Base-by-base conservation (phyloP, 257 asterid species). In the Scutellaria barbata region DNA sequence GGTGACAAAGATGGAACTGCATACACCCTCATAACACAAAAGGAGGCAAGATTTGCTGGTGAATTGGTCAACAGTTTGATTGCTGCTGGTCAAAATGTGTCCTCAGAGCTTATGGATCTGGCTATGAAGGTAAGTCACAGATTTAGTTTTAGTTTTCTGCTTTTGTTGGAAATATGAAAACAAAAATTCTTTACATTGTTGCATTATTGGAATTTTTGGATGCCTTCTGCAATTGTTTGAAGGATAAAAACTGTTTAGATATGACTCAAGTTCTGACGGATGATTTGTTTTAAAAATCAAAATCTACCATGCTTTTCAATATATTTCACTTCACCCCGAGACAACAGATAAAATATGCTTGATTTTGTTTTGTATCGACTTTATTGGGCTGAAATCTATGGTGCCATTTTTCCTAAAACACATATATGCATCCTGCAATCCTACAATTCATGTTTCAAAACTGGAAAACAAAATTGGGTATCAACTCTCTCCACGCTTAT, bases 1-100 rank as follows among this genome's bases (percentile, higher is more conserved):
- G 99, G 99, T 33, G 99, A 94, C 85, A 94, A 94, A 83, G 99
- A 94, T 74, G 98, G 99, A 68, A 89, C 95, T 57, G 99, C 99
- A 42, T 89, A 85, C 85, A 94, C 99, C 51, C 96, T 94, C 77
- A 85, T 94, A 71, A 89, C 99, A 1, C 92, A 84, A 53, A 91
- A 88, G 89, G 99, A 91, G 86, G 92, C 96, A 45, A 87, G 96
- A 78, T 94, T 94, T 87, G 99, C 98, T 39, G 93, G 98, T 72
- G 99, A 94, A 67, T 76, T 94, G 57, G 96, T 85, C 14, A 91
- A 89, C 88, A 91, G 96, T 76, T 86, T 94, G 87, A 74, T 94
- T 80, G 96, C 99, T 78, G 99, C 99, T 33, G 99, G 99, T 78
- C 98, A 91, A 79, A 91, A 85, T 60, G 96, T 91, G 71, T 59